Conservation (phyloP, 2,329 filamentous ascomycete species). For the Neurospora sp. region DNA sequence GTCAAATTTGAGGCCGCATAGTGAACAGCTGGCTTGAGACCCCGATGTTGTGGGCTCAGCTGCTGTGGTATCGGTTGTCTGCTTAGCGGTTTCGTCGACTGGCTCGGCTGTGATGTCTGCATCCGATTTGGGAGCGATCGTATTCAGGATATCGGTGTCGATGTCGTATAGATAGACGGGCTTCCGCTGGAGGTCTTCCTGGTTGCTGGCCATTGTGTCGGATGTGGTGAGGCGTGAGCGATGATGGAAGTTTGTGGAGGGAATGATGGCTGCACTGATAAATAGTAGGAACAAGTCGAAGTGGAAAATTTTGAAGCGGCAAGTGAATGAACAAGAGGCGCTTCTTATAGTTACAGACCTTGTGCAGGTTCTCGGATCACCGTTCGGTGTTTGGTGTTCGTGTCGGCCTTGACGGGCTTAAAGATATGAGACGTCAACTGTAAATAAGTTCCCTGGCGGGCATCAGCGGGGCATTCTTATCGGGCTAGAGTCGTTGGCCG, state of each 20-base stretch:
- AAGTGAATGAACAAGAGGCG: neutral
- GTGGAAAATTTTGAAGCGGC: neutral
- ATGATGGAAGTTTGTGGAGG: neutral
- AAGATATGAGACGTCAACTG: neutral
- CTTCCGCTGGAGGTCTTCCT: conserved; percentile 37
- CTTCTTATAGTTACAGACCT: neutral
- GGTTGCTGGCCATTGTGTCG: conserved; percentile 22
- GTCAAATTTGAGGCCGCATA: conserved; percentile 66
- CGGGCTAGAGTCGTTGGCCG: conserved; percentile 1
- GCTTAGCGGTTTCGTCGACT: conserved; percentile 20
- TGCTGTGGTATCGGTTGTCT: conserved; percentile 14
- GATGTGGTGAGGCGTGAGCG: neutral
- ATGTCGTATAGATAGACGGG: conserved; percentile 67
- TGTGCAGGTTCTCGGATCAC: neutral
- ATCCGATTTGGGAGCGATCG: conserved; percentile 50
- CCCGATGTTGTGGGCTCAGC: conserved; percentile 31
- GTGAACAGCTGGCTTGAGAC: conserved; percentile 61
- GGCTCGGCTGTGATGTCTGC: conserved; percentile 25
- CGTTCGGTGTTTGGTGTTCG: neutral
- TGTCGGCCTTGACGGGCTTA: neutral
- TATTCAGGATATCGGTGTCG: conserved; percentile 61
- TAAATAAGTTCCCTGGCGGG: neutral
- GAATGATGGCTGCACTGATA: neutral
- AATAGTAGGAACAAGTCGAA: neutral
- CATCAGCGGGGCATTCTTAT: neutral